A percentile compares a stretch with the other conserved stretches of the same genome.
Evolutionary conservation across 1,284 basidiomycete species (phyloP).

Genomic region (Papiliotrema laurentii): DNA sequence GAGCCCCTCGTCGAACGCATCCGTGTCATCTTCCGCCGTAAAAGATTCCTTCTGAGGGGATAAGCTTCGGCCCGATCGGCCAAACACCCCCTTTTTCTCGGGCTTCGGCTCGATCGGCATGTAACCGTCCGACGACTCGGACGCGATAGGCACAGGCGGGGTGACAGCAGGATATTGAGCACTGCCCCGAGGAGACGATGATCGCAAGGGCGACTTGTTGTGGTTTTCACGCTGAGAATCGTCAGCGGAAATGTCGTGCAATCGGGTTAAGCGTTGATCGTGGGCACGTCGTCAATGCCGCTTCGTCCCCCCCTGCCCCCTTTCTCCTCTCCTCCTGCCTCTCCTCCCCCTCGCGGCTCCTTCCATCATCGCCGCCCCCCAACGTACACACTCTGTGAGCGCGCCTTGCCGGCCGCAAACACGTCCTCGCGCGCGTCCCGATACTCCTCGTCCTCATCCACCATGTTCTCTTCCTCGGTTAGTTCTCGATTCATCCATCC

Average conservation of each 20-base stretch:
- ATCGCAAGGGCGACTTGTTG: slow-evolving; percentile 5
- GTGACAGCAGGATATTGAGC: background rate
- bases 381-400: slow-evolving; percentile 1
- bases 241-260: slow-evolving; percentile 4
- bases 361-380: slow-evolving; percentile 5
- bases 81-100: background rate
- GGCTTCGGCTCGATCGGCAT: background rate
- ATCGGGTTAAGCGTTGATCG: background rate
- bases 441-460: slow-evolving; percentile 10
- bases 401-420: background rate
- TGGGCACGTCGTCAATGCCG: background rate
- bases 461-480: slow-evolving; percentile 18
- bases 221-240: slow-evolving; percentile 13
- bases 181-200: slow-evolving; percentile 1
- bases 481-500: slow-evolving; percentile 14
- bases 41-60: background rate
- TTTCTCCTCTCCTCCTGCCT: background rate
- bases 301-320: background rate
- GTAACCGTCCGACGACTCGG: background rate
- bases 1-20: background rate
- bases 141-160: background rate
- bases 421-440: slow-evolving; percentile 12
- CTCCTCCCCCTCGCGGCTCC: slow-evolving; percentile 4
- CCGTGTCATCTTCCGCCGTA: background rate
- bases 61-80: background rate